Evolutionary conservation across 2,329 filamentous ascomycete species (phyloP), one percentile per base, ranked within the genome.

Genomic region (Stachybotrys echinatus): DNA sequence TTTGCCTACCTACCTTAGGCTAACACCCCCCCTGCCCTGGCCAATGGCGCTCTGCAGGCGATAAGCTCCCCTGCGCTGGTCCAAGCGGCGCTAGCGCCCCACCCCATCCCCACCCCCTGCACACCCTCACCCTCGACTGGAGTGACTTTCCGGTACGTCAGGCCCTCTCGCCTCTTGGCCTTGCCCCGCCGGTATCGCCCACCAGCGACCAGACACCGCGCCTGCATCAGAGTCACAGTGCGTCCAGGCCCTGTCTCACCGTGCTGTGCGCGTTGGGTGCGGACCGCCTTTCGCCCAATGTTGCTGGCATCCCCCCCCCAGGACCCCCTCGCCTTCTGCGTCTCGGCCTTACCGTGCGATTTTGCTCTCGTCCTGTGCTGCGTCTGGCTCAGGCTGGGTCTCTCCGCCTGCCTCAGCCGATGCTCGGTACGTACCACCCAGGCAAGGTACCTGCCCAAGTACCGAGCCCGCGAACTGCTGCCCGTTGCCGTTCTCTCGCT

Each of bases 31-130:
- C n/a, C 27, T 34, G 27, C 27, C 10, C 27, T 34, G 19, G 44
- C 44, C 44, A 46, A 46, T 23, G 22, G 22, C 44, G 44, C 44
- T 34, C 44, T 46, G 44, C 27, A 46, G 44, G 44, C 27, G 44
- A 46, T 46, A 46, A 46, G 44, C 44, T 46, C 44, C 42, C 44
- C 44, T 46, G 44, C 23, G 12, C n/a, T 46, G 44, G 44, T 21
- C 44, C 44, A 27, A 46, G 44, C 44, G 22, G 18, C 42, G 22
- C 42, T 6, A 19, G n/a, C n/a, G 27, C 44, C 23, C 44, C 44
- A 34, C 23, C 23, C 44, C 14, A 37, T 42, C 10, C 44, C 44
- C 44, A 46, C 23, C 14, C 27, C 27, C 27, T 45, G 23, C 12
- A 12, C 23, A 5, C 12, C 23, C 42, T 22, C 12, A n/a, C 20